Base-by-base conservation (phyloP, 2,329 filamentous ascomycete species). In the Pseudovirgaria hyperparasitica region DNA sequence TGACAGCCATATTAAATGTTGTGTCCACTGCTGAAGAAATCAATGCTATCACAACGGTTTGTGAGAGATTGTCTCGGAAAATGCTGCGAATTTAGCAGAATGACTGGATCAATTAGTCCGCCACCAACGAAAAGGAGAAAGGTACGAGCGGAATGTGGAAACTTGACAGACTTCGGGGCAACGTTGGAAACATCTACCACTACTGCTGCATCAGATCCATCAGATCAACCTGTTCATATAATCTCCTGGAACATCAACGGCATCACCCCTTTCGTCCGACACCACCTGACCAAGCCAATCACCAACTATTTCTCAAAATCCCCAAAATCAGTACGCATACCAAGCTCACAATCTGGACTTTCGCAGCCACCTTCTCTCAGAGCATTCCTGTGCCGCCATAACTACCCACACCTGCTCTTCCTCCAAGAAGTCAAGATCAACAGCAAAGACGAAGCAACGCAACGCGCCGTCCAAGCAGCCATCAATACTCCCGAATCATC, bases 401-500 rank as follows among this genome's bases (percentile, higher is more conserved):
- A 44, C 8, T 65, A 53, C 50, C 62, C 61, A 4, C 46, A 56
- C 2, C 34, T 63, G 13, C 46, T 65, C 4, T 57, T 59, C 29
- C 46, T 65, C 2, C 62, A 67, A 44, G 62, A 67, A 49, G 56
- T 65, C 14, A 66, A 66, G 36, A 62, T 67, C 26, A 49, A 45
- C 11, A 33, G 46, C 2, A 40, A 40, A 6, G 62, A 66, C 31
- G 31, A 21, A 0, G 42, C 47, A 5, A 63, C 53, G 0, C 49
- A 57, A 36, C 38, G 48, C 16, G 51, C 52, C 2, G 47, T 67
- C 5, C 39, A 52, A 31, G 34, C 30, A 25, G 58, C 59, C 9
- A 45, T 62, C 10, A 51, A 48, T 15, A 17, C 30, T 9, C 22
- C 17, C 6, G 31, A 26, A 7, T 4, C n/a, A 5, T 19, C 24